phyloP scores from a whole-genome alignment of 495 filamentous ascomycete species.

The Penicillium salamii region DNA sequence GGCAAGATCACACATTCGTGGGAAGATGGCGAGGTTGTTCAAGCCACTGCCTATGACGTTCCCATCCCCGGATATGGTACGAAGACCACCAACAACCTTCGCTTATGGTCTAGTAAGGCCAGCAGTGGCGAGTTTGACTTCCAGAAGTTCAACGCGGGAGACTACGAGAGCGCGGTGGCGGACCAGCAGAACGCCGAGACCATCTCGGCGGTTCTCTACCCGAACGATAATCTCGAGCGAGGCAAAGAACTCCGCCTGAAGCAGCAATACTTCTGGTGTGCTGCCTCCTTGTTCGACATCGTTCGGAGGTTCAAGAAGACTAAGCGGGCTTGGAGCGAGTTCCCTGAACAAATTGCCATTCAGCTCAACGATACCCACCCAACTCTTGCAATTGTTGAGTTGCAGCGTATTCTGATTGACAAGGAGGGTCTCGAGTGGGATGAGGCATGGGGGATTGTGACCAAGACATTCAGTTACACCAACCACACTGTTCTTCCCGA shows the following conservation, averaged over 20 bases:
- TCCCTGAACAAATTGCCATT: constrained; percentile 93
- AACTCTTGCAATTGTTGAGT: constrained; percentile 90
- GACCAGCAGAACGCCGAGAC: constrained; percentile 96
- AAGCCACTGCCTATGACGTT: constrained; percentile 92
- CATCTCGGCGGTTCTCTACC: constrained; percentile 95
- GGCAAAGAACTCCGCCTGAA: constrained; percentile 97
- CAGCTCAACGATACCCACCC: constrained; percentile 98
- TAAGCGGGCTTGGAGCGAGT: constrained; percentile 84
- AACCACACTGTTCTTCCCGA: constrained; percentile 98
- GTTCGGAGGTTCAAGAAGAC: constrained; percentile 97
- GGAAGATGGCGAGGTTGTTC: constrained; percentile 91
- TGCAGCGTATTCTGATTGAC: constrained; percentile 90
- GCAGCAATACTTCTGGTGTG: constrained; percentile 99
- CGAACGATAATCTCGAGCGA: constrained; percentile 94
- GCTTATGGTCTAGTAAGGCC: constrained; percentile 95
- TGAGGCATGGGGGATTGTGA: constrained; percentile 82
- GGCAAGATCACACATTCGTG: constrained; percentile 72
- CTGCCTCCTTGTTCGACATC: constrained; percentile 92
- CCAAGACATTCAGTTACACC: constrained; percentile 84
- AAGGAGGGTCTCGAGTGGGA: constrained; percentile 90
- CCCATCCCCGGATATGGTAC: constrained; percentile 91
- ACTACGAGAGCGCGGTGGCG: constrained; percentile 94
- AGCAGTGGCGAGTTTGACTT: constrained; percentile 98
- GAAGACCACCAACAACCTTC: constrained; percentile 89
- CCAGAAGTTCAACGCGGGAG: constrained; percentile 97